Conservation (phyloP, 495 filamentous ascomycete species). For the Aspergillus leporis region DNA sequence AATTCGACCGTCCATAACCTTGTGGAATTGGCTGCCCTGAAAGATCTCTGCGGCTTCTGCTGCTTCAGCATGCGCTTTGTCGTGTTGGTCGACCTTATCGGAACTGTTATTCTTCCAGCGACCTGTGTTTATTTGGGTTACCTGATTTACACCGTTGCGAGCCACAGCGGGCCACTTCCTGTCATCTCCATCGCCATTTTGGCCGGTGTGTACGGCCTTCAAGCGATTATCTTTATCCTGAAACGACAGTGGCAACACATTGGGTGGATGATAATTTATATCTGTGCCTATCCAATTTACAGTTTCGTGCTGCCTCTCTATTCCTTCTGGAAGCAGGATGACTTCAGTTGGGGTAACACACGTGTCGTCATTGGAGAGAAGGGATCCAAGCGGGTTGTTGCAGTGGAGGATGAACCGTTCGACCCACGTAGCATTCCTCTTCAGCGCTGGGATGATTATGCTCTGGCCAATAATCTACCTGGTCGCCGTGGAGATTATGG, state of each 20-base stretch:
- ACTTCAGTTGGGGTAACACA: conserved; percentile 98
- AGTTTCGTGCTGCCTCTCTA: conserved; percentile 90
- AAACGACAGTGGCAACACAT: conserved; percentile 97
- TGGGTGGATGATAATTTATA: conserved; percentile 99
- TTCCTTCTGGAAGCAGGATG: conserved; percentile 99
- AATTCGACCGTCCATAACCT: conserved; percentile 98
- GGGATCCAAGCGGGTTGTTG: conserved; percentile 83
- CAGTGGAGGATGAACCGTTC: conserved; percentile 83
- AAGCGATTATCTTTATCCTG: conserved; percentile 92
- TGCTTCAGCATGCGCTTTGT: conserved; percentile 99
- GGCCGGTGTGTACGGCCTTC: conserved; percentile 90
- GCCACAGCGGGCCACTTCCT: conserved; percentile 73
- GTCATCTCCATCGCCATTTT: conserved; percentile 85
- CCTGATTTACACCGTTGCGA: conserved; percentile 78
- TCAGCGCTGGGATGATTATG: conserved; percentile 97
- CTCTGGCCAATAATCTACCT: conserved; percentile 83
- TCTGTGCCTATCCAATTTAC: conserved; percentile 91
- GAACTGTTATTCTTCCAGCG: conserved; percentile 90
- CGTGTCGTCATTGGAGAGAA: conserved; percentile 95
- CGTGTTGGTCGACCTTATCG: conserved; percentile 91
- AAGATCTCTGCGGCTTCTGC: conserved; percentile 97
- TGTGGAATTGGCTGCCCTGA: conserved; percentile 79
- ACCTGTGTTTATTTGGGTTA: conserved; percentile 89
- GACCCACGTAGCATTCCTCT: conserved; percentile 91
- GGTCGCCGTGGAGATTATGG: conserved; percentile 73